These are phyloP conservation scores for Aspergillus fumigatiaffinis DNA, from an alignment of 2,329 filamentous ascomycete genomes.

Conservation along the genomic window DNA sequence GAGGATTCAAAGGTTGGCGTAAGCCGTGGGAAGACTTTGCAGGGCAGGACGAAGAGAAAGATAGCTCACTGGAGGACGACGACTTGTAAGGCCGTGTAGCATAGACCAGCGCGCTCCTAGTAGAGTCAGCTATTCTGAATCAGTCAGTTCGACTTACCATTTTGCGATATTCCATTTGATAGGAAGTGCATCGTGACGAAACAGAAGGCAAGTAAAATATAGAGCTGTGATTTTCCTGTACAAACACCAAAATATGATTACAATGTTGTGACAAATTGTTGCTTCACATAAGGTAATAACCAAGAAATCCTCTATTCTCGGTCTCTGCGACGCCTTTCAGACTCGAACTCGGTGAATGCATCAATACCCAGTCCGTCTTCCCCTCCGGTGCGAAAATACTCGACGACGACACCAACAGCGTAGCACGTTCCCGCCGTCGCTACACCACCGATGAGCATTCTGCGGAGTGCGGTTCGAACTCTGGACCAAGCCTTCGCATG, in stretches of 20 bases:
- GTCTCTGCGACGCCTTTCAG: conserved; percentile 28
- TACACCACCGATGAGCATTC: conserved; percentile 33
- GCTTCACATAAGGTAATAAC: background rate
- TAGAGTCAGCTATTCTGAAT: background rate
- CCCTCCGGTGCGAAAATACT: conserved; percentile 42
- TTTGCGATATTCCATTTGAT: background rate
- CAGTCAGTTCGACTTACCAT: background rate
- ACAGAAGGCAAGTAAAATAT: background rate
- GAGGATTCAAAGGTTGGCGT: background rate
- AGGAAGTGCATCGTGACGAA: background rate
- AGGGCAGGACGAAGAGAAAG: background rate
- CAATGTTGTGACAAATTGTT: background rate
- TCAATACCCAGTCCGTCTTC: conserved; percentile 35
- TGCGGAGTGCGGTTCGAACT: conserved; percentile 21
- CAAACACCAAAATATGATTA: background rate
- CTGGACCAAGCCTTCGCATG: conserved; percentile 10
- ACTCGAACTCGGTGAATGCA: conserved; percentile 38
- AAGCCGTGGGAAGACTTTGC: background rate
- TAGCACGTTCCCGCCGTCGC: conserved; percentile 39
- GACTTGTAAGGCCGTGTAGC: background rate
- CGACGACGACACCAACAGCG: conserved; percentile 36
- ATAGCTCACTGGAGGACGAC: background rate
- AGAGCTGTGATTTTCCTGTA: background rate
- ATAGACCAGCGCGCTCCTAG: background rate
- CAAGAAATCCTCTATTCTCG: background rate